Percentiles rank a stretch among this genome's conserved stretches.
Conservation (phyloP, 176 grass and related monocot genomes). For the Alloteropsis semialata region DNA sequence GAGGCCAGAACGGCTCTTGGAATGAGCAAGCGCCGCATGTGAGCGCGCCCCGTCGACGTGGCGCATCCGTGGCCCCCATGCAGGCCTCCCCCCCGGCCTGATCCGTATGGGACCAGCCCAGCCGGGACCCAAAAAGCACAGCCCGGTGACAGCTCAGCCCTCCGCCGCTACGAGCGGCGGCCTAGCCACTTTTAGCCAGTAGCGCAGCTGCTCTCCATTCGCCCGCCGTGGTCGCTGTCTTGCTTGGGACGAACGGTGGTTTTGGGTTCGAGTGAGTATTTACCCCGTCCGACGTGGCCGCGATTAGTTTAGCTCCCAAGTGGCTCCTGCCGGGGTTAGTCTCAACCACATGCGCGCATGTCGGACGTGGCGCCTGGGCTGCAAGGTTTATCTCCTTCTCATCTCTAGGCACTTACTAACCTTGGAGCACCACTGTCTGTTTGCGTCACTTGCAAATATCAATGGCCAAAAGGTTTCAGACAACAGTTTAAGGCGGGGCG, state of each 20-base stretch:
- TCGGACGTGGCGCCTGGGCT: conserved; percentile 34
- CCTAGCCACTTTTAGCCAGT: background rate
- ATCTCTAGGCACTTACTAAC: background rate
- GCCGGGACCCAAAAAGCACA: background rate
- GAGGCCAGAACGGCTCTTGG: conserved; percentile 36
- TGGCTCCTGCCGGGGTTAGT: background rate
- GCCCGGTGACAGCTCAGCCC: conserved; percentile 36
- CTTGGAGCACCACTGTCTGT: background rate
- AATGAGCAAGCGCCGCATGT: conserved; percentile 49
- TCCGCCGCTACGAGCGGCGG: background rate
- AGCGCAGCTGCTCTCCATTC: background rate
- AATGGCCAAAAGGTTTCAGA: background rate
- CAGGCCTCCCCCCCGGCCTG: background rate
- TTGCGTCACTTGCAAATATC: conserved; percentile 15
- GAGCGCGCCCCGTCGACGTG: conserved; percentile 21
- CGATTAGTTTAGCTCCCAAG: conserved; percentile 24
- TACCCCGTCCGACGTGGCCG: conserved; percentile 30
- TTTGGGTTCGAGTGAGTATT: too few relatives aligned
- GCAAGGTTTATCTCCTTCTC: background rate
- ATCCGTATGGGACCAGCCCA: background rate
- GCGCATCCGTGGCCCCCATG: conserved; percentile 7
- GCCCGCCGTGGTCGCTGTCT: background rate
- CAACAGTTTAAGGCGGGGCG: background rate
- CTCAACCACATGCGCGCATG: background rate
- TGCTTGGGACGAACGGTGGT: background rate